Evolutionary conservation across 208 protist species (phyloP).

Genomic region (Phytomonas sp.): DNA sequence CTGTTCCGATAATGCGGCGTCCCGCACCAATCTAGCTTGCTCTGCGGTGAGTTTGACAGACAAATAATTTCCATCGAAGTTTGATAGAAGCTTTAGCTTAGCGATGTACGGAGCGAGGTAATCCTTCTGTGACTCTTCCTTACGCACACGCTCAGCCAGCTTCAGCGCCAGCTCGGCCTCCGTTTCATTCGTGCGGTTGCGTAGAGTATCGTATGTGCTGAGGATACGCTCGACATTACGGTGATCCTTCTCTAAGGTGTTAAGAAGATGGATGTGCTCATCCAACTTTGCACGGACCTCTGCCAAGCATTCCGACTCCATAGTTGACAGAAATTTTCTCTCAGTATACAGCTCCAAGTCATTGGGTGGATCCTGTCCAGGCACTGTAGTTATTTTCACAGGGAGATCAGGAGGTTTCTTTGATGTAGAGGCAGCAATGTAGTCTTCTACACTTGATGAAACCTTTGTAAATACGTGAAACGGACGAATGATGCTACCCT

Average conservation of each 20-base stretch:
- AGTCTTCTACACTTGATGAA: conserved; percentile 62
- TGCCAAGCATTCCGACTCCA: conserved; percentile 49
- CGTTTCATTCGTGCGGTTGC: conserved; percentile 79
- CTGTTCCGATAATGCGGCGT: conserved; percentile 74
- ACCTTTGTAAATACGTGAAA: conserved; percentile 78
- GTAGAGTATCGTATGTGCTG: conserved; percentile 82
- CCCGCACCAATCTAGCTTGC: conserved; percentile 76
- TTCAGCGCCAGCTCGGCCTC: conserved; percentile 63
- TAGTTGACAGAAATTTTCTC: conserved; percentile 65
- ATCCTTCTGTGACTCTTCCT: conserved; percentile 75
- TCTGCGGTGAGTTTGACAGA: conserved; percentile 53
- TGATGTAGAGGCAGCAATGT: conserved; percentile 41
- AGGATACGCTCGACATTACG: conserved; percentile 26
- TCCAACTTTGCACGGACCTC: conserved; percentile 44
- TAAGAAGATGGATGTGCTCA: conserved; percentile 56
- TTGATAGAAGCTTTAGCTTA: conserved; percentile 54
- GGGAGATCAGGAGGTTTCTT: conserved; percentile 29
- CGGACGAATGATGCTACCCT: conserved; percentile 63
- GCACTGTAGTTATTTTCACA: conserved; percentile 53
- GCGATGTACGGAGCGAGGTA: conserved; percentile 88
- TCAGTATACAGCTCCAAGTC: conserved; percentile 77
- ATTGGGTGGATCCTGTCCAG: conserved; percentile 48
- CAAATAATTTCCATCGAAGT: conserved; percentile 74
- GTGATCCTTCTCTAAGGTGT: conserved; percentile 36
- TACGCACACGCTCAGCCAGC: conserved; percentile 54